Percentiles rank a stretch among this genome's conserved stretches.
Conservation (phyloP, 2,329 filamentous ascomycete genomes). For the Verticillium longisporum region DNA sequence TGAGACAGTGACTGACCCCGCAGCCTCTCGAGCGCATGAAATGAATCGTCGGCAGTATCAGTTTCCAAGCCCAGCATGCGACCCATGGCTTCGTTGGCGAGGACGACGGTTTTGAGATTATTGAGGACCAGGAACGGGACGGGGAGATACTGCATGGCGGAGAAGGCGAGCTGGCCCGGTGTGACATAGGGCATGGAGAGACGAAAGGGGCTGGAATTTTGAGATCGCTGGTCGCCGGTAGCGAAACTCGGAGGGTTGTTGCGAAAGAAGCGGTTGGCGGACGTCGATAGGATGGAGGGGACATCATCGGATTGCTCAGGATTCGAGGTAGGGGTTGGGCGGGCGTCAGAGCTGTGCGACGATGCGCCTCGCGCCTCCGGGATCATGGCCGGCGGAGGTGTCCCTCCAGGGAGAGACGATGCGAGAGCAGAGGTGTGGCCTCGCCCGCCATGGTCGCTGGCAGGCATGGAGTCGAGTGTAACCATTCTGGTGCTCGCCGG, state of each 20-base stretch:
- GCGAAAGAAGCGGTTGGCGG: conserved; percentile 26
- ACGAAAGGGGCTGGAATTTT: conserved; percentile 27
- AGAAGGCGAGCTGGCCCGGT: conserved; percentile 52
- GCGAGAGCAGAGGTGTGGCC: not conserved
- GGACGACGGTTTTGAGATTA: conserved; percentile 59
- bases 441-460: not conserved
- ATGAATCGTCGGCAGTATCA: conserved; percentile 29
- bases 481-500: not conserved
- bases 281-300: conserved; percentile 1
- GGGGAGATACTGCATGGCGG: conserved; percentile 67
- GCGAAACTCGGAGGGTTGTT: conserved; percentile 14
- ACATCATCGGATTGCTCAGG: not conserved
- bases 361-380: not conserved
- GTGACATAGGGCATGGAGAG: conserved; percentile 39
- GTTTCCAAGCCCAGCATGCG: conserved; percentile 55
- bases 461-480: not conserved
- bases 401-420: not conserved
- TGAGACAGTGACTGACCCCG: conserved; percentile 61
- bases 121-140: conserved; percentile 65
- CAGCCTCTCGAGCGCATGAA: conserved; percentile 50
- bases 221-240: conserved; percentile 17
- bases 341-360: not conserved
- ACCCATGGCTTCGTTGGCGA: conserved; percentile 72
- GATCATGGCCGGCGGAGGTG: not conserved
- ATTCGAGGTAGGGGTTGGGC: not conserved